A percentile compares a stretch with the other conserved stretches of the same genome.
Conservation (phyloP, 345 rosid genomes). For the Psidium friedrichsthalianum region DNA sequence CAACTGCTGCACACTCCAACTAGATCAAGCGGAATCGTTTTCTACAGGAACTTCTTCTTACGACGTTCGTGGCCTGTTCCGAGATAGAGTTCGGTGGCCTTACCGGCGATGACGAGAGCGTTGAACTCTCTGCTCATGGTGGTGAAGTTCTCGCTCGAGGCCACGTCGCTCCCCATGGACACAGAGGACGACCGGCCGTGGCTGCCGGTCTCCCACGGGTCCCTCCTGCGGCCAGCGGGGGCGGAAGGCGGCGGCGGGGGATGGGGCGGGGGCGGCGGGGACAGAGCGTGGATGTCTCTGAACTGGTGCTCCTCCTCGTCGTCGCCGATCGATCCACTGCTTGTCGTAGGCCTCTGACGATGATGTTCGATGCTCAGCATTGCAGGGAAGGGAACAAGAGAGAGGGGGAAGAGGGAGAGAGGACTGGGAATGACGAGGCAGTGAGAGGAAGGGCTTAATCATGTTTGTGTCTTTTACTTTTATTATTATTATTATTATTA, state of each 20-base stretch:
- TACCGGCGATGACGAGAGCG: constrained; percentile 88
- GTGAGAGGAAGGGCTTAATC: neutral
- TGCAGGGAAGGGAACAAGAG: neutral
- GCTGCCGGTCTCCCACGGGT: constrained; percentile 40
- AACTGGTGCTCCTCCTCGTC: constrained; percentile 12
- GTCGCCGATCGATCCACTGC: constrained; percentile 3
- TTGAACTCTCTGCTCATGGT: constrained; percentile 88
- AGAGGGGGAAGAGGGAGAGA: neutral
- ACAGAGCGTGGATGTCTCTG: constrained; percentile 78
- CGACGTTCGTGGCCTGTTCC: neutral
- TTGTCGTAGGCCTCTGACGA: neutral
- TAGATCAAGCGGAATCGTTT: neutral
- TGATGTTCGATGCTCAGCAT: neutral
- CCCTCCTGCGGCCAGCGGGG: constrained; percentile 17
- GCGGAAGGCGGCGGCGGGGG: constrained; percentile 17
- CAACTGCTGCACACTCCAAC: neutral
- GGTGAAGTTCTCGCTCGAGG: constrained; percentile 69
- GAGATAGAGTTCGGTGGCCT: constrained; percentile 19
- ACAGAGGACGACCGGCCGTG: constrained; percentile 27
- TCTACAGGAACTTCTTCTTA: too few species aligned
- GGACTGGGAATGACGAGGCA: neutral
- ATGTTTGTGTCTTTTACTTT: neutral
- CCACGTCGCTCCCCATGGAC: constrained; percentile 32
- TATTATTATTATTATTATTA: too few species aligned
- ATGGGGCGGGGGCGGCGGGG: constrained; percentile 45